These are phyloP conservation scores for Rhipidocladum racemiflorum DNA, from an alignment of 176 grass and related monocot species.

Conservation along the genomic window DNA sequence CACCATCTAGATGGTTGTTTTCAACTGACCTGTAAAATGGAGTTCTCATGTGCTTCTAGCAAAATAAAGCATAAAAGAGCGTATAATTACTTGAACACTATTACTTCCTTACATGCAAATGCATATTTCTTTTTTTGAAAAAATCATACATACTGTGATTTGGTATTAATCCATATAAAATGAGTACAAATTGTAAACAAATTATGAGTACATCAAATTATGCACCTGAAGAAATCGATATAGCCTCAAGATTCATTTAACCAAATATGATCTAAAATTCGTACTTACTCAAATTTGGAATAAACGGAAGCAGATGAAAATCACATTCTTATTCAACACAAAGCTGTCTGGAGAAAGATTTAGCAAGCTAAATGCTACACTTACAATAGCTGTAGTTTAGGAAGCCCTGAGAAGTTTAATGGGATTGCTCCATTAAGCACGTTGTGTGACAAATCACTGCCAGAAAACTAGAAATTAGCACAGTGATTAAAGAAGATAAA, in stretches of 20 bases:
- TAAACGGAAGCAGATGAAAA: neutral
- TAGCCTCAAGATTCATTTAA: neutral
- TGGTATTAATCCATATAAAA: neutral
- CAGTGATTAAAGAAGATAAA: constrained; percentile 7
- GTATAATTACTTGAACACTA: neutral
- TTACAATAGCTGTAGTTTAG: constrained; percentile 82
- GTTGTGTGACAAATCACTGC: constrained; percentile 86
- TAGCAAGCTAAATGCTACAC: constrained; percentile 26
- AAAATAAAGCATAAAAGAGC: constrained; percentile 7
- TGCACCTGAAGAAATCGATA: neutral
- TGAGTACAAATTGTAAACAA: neutral
- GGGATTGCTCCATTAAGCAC: constrained; percentile 68
- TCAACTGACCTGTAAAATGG: constrained; percentile 62
- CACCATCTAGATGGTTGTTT: constrained; percentile 60
- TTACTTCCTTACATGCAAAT: neutral
- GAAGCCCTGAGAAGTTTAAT: constrained; percentile 61
- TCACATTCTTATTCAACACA: constrained; percentile 2
- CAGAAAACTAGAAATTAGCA: constrained; percentile 45
- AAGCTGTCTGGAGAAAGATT: constrained; percentile 2
- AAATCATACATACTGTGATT: neutral
- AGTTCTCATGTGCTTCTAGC: neutral
- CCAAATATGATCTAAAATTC: neutral
- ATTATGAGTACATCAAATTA: neutral
- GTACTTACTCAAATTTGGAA: neutral
- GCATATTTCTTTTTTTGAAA: neutral